phyloP scores from a whole-genome alignment of 257 asterid species.

The Jacaranda mimosifolia region DNA sequence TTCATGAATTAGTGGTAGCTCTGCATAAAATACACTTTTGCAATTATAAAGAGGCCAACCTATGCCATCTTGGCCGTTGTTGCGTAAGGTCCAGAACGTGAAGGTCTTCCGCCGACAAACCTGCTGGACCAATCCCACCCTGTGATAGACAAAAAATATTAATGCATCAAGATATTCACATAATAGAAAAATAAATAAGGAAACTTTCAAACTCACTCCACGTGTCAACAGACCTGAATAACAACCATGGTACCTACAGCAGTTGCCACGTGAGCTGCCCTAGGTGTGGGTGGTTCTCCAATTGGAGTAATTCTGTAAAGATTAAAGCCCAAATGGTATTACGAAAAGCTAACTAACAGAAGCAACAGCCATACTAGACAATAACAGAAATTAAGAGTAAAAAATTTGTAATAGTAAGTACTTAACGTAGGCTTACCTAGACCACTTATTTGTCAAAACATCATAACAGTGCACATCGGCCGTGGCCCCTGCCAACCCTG shows the following conservation, averaged over 20 bases:
- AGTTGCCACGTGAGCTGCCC: slow-evolving; percentile 99
- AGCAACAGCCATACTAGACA: slow-evolving; percentile 21
- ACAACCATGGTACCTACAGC: slow-evolving; percentile 99
- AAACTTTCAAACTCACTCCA: slow-evolving; percentile 26
- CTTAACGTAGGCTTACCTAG: slow-evolving; percentile 62
- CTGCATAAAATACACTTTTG: not conserved
- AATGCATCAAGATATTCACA: slow-evolving; percentile 25
- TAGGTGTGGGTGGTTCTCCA: slow-evolving; percentile 99
- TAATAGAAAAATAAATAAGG: slow-evolving; percentile 10
- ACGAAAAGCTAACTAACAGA: slow-evolving; percentile 31
- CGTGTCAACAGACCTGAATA: slow-evolving; percentile 76
- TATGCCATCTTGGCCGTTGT: slow-evolving; percentile 97
- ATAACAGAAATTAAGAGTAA: slow-evolving; percentile 5
- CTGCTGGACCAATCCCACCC: slow-evolving; percentile 99
- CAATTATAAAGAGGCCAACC: slow-evolving; percentile 56
- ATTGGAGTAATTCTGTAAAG: slow-evolving; percentile 81
- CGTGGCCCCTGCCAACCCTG: slow-evolving; percentile 99
- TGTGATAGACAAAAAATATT: slow-evolving; percentile 43
- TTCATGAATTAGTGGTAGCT: not conserved
- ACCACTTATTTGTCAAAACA: slow-evolving; percentile 92
- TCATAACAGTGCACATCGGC: slow-evolving; percentile 97
- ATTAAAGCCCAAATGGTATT: slow-evolving; percentile 29
- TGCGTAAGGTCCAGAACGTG: slow-evolving; percentile 97
- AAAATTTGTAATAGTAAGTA: slow-evolving; percentile 5
- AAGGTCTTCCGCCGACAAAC: slow-evolving; percentile 98